Evolutionary conservation across 371 early-diverging fungal species (phyloP), one percentile per base, ranked within the genome.

Genomic region (Mucor saturninus): DNA sequence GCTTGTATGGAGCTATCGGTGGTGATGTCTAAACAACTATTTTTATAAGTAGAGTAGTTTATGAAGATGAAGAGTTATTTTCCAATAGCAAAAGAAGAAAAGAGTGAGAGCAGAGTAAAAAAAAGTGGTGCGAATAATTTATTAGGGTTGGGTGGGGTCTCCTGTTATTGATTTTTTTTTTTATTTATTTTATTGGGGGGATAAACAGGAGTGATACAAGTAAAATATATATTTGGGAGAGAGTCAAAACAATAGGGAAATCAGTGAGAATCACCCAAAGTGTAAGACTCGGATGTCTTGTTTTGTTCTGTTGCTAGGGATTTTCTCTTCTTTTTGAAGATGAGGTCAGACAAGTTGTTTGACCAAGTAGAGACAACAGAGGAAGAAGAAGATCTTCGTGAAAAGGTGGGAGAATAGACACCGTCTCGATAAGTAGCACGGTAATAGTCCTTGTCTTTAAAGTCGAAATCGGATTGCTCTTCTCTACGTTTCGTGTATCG

Each of bases 401-500:
- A 21, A 28, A 45, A 57, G 3, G 58, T 29, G 9, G 62, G 28
- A 1, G 30, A 9, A 39, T 65, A 66, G 5, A 66, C 56, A 28
- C 64, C 63, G 46, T 66, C 56, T 49, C 37, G 32, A 30, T 70
- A 70, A 11, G 42, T 50, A 5, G 45, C 35, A 32, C 62, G 38
- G 40, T 70, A 59, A 7, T 65, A 65, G 21, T 66, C 63, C 29
- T 66, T 62, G 15, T 59, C 49, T 26, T 62, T 65, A 37, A 62
- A 66, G 26, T 59, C 60, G 56, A 65, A 70, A 29, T 62, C 66
- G 8, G 71, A 56, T 5, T 60, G 54, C 30, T 52, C 56, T 28
- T 70, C 63, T 46, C 66, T 56, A 51, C 71, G 21, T 54, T 65
- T 70, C 11, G 66, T 70, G 32, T 66, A 70, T 60, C 45, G n/a